Percentiles rank a stretch among this genome's conserved stretches.
Conservation (phyloP, 768 basidiomycete species). For the Tulasnella sp. region DNA sequence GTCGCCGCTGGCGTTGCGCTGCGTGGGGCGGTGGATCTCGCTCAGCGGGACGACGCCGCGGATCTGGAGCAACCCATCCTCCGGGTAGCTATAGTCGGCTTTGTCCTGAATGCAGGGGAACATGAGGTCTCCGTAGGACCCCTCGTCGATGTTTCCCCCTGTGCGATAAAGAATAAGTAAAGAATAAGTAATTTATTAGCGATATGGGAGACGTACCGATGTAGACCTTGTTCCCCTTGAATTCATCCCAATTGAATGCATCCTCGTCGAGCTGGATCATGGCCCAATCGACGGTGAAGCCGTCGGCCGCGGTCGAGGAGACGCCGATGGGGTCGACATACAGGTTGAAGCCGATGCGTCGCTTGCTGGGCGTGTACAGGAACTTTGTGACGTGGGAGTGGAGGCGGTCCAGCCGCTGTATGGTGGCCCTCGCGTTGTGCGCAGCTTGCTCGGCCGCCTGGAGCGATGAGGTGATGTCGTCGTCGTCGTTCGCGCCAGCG, state of each 20-base stretch:
- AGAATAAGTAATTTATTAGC: background rate
- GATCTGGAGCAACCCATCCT: constrained; percentile 10
- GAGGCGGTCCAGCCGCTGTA: no score
- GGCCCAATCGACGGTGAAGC: background rate
- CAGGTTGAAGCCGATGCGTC: no score
- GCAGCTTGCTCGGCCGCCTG: no score
- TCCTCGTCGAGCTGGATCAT: background rate
- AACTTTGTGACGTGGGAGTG: no score
- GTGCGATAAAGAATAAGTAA: constrained; percentile 9
- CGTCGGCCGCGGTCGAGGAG: no score
- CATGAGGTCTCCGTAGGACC: constrained; percentile 5
- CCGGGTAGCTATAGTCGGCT: background rate
- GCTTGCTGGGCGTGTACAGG: no score
- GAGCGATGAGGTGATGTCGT: no score
- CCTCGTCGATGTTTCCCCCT: constrained; percentile 13
- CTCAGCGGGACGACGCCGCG: constrained; percentile 6
- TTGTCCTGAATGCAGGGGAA: constrained; percentile 8
- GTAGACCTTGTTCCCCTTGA: background rate
- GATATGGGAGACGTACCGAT: background rate
- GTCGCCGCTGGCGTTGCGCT: background rate
- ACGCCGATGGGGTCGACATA: no score
- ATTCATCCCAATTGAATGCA: background rate
- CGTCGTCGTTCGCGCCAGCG: no score
- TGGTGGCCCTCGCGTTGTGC: no score
- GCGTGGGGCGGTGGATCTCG: constrained; percentile 10